Conservation (phyloP, 345 rosid species). For the Sonneratia caseolaris region DNA sequence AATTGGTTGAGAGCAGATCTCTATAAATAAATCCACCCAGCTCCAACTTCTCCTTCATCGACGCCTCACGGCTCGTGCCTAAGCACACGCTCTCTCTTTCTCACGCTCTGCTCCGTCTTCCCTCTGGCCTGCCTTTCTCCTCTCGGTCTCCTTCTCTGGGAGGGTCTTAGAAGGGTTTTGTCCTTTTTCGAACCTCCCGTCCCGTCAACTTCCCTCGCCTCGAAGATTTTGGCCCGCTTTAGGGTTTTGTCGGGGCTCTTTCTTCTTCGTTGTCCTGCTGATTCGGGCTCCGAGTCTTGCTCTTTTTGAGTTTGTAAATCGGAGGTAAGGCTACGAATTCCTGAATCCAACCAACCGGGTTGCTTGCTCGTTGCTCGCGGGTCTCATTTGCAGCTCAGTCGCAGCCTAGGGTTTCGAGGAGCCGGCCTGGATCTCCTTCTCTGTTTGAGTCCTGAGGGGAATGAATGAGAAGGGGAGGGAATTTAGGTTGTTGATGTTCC, state of each 20-base stretch:
- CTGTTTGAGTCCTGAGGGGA: neutral
- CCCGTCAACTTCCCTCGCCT: neutral
- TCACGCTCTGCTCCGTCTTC: neutral
- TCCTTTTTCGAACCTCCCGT: neutral
- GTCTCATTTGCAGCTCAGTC: too few species aligned
- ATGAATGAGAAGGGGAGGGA: neutral
- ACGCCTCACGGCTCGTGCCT: neutral
- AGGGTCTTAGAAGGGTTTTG: slow-evolving; percentile 8
- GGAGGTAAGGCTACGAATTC: neutral
- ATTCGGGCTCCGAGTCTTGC: neutral
- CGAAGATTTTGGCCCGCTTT: neutral
- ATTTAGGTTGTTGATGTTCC: neutral
- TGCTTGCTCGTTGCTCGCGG: too few species aligned
- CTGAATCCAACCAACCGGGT: neutral
- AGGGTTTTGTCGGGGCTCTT: neutral
- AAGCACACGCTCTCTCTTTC: neutral
- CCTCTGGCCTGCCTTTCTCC: neutral
- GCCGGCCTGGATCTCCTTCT: neutral
- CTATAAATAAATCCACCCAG: neutral
- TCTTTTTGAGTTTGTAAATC: neutral
- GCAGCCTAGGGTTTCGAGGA: slow-evolving; percentile 7
- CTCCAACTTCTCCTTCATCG: neutral
- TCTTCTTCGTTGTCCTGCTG: neutral
- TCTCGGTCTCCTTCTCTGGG: neutral
- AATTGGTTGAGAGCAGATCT: neutral